These are phyloP conservation scores for Rubroboletus pulcherrimus DNA, from an alignment of 768 basidiomycete genomes.

Conservation along the genomic window DNA sequence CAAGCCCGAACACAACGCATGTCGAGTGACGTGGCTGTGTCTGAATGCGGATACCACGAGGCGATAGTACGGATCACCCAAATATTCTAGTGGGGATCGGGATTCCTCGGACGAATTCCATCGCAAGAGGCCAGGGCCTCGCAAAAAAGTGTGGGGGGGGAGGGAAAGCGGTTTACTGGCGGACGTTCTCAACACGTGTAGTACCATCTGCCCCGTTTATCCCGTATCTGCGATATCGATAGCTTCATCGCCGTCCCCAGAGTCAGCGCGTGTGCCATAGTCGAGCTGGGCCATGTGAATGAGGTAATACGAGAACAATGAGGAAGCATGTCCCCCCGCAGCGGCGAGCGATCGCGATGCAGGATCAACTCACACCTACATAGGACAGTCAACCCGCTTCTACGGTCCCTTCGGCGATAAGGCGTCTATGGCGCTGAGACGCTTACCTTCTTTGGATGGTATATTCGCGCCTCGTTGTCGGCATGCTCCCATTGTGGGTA, in stretches of 20 bases:
- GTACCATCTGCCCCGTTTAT: neutral
- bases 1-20: neutral
- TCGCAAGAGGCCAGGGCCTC: neutral
- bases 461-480: constrained; percentile 16
- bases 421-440: constrained; percentile 1
- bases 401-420: constrained; percentile 18
- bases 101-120: constrained; percentile 11
- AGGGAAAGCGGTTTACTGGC: neutral
- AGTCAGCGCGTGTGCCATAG: neutral
- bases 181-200: constrained; percentile 8
- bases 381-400: constrained; percentile 16
- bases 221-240: neutral
- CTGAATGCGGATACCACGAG: constrained; percentile 14
- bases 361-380: constrained; percentile 5
- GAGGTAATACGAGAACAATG: constrained; percentile 15
- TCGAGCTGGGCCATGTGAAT: neutral
- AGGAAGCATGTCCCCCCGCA: constrained; percentile 17
- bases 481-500: constrained; percentile 12
- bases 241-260: neutral
- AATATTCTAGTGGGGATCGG: constrained; percentile 1
- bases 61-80: constrained; percentile 15
- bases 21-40: constrained; percentile 5
- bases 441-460: neutral
- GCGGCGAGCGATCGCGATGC: constrained; percentile 2
- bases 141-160: neutral